These are phyloP conservation scores for Perkinsus marinus DNA, from an alignment of 169 alveolate genomes.

Conservation along the genomic window DNA sequence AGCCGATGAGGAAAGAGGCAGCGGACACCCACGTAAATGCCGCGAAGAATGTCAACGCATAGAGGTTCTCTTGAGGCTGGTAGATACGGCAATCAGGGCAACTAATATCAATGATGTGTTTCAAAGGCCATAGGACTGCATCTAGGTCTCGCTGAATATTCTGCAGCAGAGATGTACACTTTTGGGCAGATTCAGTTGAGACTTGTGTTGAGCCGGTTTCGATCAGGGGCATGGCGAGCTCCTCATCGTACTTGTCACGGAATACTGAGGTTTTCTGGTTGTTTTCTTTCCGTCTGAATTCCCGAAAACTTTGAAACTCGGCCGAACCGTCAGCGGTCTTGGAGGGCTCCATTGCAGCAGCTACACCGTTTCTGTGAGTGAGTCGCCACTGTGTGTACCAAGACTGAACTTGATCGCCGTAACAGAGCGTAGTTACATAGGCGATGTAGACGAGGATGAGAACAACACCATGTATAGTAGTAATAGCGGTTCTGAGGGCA, in stretches of 20 bases:
- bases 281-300: neutral
- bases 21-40: neutral
- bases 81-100: slow-evolving; percentile 3
- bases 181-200: neutral
- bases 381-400: neutral
- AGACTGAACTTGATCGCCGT: neutral
- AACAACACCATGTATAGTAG: neutral
- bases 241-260: neutral
- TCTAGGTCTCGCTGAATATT: neutral
- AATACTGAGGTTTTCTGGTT: neutral
- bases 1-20: neutral
- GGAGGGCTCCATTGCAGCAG: neutral
- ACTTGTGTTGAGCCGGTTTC: neutral
- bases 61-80: neutral
- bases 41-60: neutral
- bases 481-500: neutral
- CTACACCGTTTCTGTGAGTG: neutral
- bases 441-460: neutral
- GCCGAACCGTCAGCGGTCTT: neutral
- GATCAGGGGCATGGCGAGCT: neutral
- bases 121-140: neutral
- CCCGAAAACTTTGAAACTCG: neutral
- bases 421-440: neutral
- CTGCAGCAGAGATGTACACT: neutral
- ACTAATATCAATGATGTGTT: neutral